These are phyloP conservation scores for Mycena galopus DNA, from an alignment of 768 basidiomycete genomes.

Conservation along the genomic window DNA sequence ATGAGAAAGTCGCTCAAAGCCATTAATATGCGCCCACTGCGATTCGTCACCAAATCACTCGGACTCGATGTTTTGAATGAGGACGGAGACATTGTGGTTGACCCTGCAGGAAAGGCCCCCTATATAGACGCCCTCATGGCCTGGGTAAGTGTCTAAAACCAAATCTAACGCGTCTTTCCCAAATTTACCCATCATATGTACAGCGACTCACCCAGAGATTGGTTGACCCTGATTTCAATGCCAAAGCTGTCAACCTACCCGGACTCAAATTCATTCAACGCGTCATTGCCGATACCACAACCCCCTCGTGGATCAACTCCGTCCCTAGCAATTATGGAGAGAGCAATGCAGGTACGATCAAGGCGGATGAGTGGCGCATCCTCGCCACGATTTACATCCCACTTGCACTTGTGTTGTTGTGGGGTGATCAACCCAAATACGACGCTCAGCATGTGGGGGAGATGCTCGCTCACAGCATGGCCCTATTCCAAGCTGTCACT, in stretches of 20 bases:
- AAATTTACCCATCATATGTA: no score
- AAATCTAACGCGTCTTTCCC: no score
- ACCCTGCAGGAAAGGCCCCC: no score
- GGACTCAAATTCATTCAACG: constrained; percentile 4
- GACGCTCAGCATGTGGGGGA: not conserved
- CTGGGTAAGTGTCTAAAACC: no score
- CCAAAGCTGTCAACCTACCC: not conserved
- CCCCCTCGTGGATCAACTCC: not conserved
- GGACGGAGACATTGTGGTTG: no score
- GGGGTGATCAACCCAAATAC: constrained; percentile 21
- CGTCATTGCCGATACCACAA: not conserved
- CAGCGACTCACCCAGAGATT: not conserved
- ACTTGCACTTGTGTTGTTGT: constrained; percentile 39
- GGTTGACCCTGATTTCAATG: not conserved
- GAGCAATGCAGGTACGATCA: constrained; percentile 38
- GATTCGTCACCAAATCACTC: no score
- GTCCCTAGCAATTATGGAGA: constrained; percentile 36
- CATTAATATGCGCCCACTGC: no score
- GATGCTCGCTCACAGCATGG: constrained; percentile 42
- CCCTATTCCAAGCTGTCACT: constrained; percentile 40
- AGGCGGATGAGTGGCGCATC: constrained; percentile 43
- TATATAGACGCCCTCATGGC: no score
- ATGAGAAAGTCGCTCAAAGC: no score
- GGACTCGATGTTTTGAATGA: no score
- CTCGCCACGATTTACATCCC: constrained; percentile 39